Evolutionary conservation across 306 rosid genomes (phyloP), one percentile per base, ranked within the genome.

Genomic region (Sesbania bispinosa): DNA sequence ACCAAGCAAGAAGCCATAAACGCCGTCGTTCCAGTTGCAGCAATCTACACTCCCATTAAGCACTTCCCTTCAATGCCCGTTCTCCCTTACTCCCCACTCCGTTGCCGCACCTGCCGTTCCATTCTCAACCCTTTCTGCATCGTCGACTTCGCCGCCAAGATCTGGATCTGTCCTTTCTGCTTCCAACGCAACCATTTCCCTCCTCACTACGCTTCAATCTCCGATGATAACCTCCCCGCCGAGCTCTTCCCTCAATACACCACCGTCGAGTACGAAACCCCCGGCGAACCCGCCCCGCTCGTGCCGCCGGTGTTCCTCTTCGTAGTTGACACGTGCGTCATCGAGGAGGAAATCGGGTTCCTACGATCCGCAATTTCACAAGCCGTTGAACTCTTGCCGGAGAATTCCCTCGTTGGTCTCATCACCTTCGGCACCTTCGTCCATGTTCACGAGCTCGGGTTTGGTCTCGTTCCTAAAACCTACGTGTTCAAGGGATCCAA

Each of bases 101-200:
- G 97, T 4, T 94, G 99, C 80, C 96, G 99, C 9, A 89, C 90
- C 1, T 94, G 98, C 67, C 98, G 98, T 58, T 72, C 97, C 50
- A 59, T 94, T 20, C 97, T 94, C 79, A 94, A 94, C 24, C 96
- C 99, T 6, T 94, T 91, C 80, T 89, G 90, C 76, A 89, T 88
- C 75, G 97, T 94, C 69, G 99, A 94, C 61, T 94, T 86, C 82
- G 88, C 84, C 30, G 99, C 99, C 65, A 89, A 87, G 93, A 88
- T 94, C 93, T 94, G 99, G 99, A 94, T 89, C 82, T 94, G 99
- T 67, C 97, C 97, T 0, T 89, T 94, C 62, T 91, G 97, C 81
- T 94, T 89, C 73, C 91, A 86, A 30, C 95, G 99, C 53, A 94
- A 94, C 50, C 96, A 91, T 62, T 94, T 94, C 67, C 99, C 99